Evolutionary conservation across 768 basidiomycete species (phyloP), one percentile per base, ranked within the genome.

Genomic region (Serendipita indica): DNA sequence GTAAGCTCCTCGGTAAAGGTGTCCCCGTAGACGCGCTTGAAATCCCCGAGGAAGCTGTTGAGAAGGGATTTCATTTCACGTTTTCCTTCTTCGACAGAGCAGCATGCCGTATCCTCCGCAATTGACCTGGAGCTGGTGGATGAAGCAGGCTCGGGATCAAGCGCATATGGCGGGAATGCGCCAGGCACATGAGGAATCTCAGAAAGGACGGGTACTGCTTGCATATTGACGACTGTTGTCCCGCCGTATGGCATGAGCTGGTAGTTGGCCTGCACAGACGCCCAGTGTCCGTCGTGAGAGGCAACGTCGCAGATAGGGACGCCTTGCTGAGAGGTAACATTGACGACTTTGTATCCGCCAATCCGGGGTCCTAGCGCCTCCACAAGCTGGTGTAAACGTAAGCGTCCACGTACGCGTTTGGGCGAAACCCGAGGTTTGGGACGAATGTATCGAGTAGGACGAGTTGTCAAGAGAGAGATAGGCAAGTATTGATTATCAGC

Each of bases 1-100:
- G 43, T 18, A 57, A 62, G 57, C 2, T 66, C 62, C 27, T 67
- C 62, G 32, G 71, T 72, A 56, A 78, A 71, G 0, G 71, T 69
- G 58, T 63, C 66, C 20, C 64, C 64, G 25, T 83, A 64, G 59
- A 77, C 70, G 13, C 67, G 69, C 35, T 80, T 73, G n/a, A 86
- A 68, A 58, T 80, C 75, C 7, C 66, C 62, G 64, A 80, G 75
- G 65, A 84, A 83, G n/a, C 70, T 70, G 46, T 68, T 62, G 35
- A 85, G 62, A 32, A 82, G 66, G 1, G 62, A 54, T 58, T 72
- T 69, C 4, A 84, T 67, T 57, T 83, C 80, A 35, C 66, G 67
- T 67, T 75, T 82, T 52, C 72, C 73, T 57, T 76, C 69, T 1
- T 72, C 62, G 2, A 76, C 63, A 3, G 75, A 67, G 66, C 79